Percentiles rank a stretch among this genome's conserved stretches.
Conservation (phyloP, 257 asterid species). For the Solanum piurae region DNA sequence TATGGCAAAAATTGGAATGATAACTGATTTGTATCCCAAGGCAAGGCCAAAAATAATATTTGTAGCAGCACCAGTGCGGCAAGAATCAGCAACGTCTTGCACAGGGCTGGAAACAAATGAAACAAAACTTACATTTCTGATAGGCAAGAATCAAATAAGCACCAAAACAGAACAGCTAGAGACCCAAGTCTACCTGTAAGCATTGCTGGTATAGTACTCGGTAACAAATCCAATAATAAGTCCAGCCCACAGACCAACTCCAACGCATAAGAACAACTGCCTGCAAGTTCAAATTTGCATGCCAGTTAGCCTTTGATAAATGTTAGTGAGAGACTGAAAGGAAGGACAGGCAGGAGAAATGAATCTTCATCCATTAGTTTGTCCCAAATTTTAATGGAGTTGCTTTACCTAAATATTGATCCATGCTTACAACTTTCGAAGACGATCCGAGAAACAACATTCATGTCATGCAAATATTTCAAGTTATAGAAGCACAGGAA, state of each 20-base stretch:
- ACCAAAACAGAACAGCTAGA: neutral
- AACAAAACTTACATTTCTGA: neutral
- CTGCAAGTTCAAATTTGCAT: slow-evolving; percentile 19
- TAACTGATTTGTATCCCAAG: slow-evolving; percentile 83
- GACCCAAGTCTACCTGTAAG: slow-evolving; percentile 39
- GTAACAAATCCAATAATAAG: slow-evolving; percentile 69
- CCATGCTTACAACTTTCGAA: neutral
- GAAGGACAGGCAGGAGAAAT: neutral
- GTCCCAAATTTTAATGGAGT: neutral
- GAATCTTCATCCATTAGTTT: neutral
- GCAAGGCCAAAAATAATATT: slow-evolving; percentile 80
- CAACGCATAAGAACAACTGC: slow-evolving; percentile 65
- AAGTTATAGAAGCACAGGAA: neutral
- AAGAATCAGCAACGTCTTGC: slow-evolving; percentile 89
- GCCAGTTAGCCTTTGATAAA: neutral
- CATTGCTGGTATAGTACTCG: slow-evolving; percentile 71
- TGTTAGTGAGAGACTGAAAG: neutral
- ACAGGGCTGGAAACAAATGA: slow-evolving; percentile 49
- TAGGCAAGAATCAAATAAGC: neutral
- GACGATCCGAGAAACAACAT: neutral
- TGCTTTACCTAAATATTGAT: neutral
- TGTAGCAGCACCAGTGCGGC: slow-evolving; percentile 91
- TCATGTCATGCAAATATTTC: neutral
- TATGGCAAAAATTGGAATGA: slow-evolving; percentile 73
- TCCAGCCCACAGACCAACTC: slow-evolving; percentile 88